Evolutionary conservation across 129 eudicot species (phyloP), one percentile per base, ranked within the genome.

Genomic region (Flaveria brownii): DNA sequence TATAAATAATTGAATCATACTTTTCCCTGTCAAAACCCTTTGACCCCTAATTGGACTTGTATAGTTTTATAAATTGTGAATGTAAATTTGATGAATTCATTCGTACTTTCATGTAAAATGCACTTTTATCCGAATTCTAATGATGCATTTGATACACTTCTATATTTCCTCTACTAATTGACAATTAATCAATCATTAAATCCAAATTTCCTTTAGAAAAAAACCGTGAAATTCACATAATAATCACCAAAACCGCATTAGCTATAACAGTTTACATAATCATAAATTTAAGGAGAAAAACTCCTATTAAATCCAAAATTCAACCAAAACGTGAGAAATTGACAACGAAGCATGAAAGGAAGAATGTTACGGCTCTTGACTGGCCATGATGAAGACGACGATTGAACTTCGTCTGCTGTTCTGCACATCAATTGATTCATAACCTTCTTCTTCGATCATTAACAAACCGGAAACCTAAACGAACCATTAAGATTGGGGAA

Each of bases 341-440:
- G 67, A 61, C 11, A 49, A 64, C 30, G 25, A 28, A 63, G 22
- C 45, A 45, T 26, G 49, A 75, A 33, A 63, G 4, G 30, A 33
- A 75, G 72, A 69, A 70, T 17, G 39, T 78, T 70, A 78, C 77
- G 26, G 76, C 39, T 78, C 82, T 45, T 59, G 76, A 78, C 26
- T 46, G 59, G 50, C 82, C 77, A 78, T 78, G 76, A 76, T 51
- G 73, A 65, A 14, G 65, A 50, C 78, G 50, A 46, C 43, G 81
- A 57, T 69, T 30, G 76, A 69, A 67, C 46, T 68, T 39, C 60
- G 49, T 25, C 46, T 26, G 36, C 42, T 56, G 70, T 57, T 77
- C 50, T 56, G 46, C 45, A 30, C 30, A 28, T 57, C 28, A 70
- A 70, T 7, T 28, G 61, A 57, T 45, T 47, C 39, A 23, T 20